Evolutionary conservation across 306 rosid genomes (phyloP).

Genomic region (Potentilla sterilis): DNA sequence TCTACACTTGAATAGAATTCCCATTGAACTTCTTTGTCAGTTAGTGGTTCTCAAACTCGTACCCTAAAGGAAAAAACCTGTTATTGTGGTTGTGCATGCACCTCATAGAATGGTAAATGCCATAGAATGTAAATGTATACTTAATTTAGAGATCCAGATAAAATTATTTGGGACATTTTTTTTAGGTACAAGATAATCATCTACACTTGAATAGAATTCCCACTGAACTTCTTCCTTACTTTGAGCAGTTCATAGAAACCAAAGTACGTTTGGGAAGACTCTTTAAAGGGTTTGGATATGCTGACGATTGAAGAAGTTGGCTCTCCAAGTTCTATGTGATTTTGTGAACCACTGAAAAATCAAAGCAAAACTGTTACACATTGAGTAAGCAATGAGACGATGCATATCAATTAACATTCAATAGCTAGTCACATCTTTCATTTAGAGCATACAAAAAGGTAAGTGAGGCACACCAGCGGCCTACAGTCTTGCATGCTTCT

Average conservation of each 20-base stretch:
- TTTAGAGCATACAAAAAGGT: neutral
- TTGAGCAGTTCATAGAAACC: neutral
- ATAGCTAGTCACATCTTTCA: neutral
- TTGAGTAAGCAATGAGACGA: neutral
- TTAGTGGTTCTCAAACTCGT: constrained; percentile 80
- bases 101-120: constrained; percentile 51
- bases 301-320: neutral
- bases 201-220: neutral
- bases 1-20: too few species aligned
- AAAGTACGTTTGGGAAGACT: neutral
- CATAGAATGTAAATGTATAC: constrained; percentile 10
- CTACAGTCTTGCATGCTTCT: neutral
- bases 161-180: neutral
- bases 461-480: neutral
- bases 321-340: neutral
- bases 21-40: too few species aligned
- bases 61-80: constrained; percentile 83
- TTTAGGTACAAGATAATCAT: neutral
- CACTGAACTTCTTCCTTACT: neutral
- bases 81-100: constrained; percentile 82
- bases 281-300: too few species aligned
- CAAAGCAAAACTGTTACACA: neutral
- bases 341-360: neutral
- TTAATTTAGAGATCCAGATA: neutral
- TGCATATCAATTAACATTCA: neutral